Conservation (phyloP, 257 asterid genomes). For the Salvia hispanica region DNA sequence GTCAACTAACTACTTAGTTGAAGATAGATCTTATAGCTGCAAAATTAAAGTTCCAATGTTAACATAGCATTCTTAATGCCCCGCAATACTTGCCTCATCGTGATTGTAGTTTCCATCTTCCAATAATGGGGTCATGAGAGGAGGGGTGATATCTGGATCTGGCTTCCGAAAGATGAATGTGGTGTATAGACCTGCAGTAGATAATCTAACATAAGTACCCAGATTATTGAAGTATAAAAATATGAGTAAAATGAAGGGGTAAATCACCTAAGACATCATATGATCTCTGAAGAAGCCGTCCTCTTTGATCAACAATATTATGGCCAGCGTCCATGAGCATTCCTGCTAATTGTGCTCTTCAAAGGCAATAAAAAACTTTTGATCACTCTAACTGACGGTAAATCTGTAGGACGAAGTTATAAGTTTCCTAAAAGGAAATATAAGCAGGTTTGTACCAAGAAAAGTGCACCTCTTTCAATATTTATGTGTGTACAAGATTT, state of each 20-base stretch:
- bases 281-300: slow-evolving; percentile 87
- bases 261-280: slow-evolving; percentile 77
- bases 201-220: slow-evolving; percentile 3
- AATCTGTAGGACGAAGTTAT: slow-evolving; percentile 10
- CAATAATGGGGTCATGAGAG: slow-evolving; percentile 79
- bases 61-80: slow-evolving; percentile 31
- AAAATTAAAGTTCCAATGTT: slow-evolving; percentile 20
- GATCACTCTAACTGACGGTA: slow-evolving; percentile 23
- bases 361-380: slow-evolving; percentile 29
- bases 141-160: slow-evolving; percentile 87
- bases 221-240: slow-evolving; percentile 11
- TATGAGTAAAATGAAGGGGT: not conserved
- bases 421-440: slow-evolving; percentile 16
- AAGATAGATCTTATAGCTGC: slow-evolving; percentile 20
- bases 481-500: not conserved
- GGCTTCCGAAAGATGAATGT: slow-evolving; percentile 91
- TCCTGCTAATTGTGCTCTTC: slow-evolving; percentile 73
- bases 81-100: slow-evolving; percentile 70
- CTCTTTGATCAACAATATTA: slow-evolving; percentile 79
- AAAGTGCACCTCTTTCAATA: slow-evolving; percentile 1
- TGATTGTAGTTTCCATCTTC: slow-evolving; percentile 60
- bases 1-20: slow-evolving; percentile 5
- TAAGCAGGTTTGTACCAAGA: slow-evolving; percentile 9
- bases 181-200: slow-evolving; percentile 73
- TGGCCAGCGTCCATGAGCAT: slow-evolving; percentile 77